Conservation (phyloP, 129 eudicot species). For the Deinandra increscens region DNA sequence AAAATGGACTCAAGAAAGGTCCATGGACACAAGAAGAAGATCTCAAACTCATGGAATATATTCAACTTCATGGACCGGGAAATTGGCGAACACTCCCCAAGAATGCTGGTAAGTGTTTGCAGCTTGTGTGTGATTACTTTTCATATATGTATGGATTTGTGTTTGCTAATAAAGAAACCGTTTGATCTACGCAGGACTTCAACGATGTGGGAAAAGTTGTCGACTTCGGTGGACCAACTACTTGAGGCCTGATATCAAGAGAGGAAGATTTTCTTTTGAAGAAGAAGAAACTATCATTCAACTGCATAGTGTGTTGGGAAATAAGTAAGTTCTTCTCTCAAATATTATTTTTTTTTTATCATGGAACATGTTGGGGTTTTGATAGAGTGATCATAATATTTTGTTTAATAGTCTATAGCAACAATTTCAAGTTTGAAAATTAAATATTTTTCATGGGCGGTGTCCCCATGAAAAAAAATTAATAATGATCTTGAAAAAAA, state of each 20-base stretch:
- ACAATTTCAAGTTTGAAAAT: background rate
- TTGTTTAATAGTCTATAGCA: background rate
- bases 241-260: constrained; percentile 83
- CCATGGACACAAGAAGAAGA: constrained; percentile 88
- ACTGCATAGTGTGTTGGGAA: constrained; percentile 70
- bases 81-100: constrained; percentile 81
- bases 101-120: constrained; percentile 51
- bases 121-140: background rate
- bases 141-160: background rate
- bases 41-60: constrained; percentile 54
- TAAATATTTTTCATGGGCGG: background rate
- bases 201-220: constrained; percentile 80
- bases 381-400: background rate
- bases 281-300: constrained; percentile 87
- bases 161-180: background rate
- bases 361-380: no score
- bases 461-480: no score
- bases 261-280: constrained; percentile 82
- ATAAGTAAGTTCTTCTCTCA: constrained; percentile 72
- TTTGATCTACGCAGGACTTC: constrained; percentile 48
- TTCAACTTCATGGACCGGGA: constrained; percentile 62
- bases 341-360: no score
- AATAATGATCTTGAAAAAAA: no score
- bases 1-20: constrained; percentile 78
- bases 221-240: constrained; percentile 87